phyloP scores from a whole-genome alignment of 352 stramenopile species.

The Globisporangium middletonii region DNA sequence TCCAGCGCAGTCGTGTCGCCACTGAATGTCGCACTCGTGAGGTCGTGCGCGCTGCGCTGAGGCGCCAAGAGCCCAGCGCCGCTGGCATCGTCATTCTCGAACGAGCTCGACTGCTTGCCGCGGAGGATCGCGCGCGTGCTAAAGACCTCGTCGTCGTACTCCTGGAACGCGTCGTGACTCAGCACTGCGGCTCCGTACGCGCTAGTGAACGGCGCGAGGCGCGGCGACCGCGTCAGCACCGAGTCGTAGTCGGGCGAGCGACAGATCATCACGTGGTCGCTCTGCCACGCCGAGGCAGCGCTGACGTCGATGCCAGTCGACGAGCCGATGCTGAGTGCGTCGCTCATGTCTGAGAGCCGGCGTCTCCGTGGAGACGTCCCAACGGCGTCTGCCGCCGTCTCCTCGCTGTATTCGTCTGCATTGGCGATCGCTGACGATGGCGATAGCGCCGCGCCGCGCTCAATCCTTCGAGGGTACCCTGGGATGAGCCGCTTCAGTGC shows the following conservation, averaged over 20 bases:
- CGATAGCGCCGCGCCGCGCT: background rate
- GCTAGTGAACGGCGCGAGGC: conserved; percentile 16
- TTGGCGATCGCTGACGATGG: background rate
- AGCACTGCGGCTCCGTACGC: conserved; percentile 33
- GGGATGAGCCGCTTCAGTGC: conserved; percentile 49
- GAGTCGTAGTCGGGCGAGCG: conserved; percentile 46
- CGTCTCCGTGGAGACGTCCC: background rate
- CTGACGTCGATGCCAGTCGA: background rate
- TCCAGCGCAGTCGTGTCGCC: background rate
- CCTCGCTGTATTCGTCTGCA: background rate
- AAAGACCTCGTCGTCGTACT: conserved; percentile 72
- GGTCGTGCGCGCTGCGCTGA: background rate
- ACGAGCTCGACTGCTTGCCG: no score
- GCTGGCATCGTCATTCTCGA: background rate
- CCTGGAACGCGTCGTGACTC: conserved; percentile 33
- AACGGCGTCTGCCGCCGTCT: no score
- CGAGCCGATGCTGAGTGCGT: conserved; percentile 11
- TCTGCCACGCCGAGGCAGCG: conserved; percentile 4
- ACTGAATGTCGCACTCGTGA: background rate
- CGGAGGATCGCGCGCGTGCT: background rate
- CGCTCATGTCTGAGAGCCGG: conserved; percentile 16
- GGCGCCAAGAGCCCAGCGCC: background rate
- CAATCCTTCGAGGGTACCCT: background rate
- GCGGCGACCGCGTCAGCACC: conserved; percentile 9
- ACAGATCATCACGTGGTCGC: conserved; percentile 36